Conservation (phyloP, 495 filamentous ascomycete species). For the Lasiosphaeria ovina region DNA sequence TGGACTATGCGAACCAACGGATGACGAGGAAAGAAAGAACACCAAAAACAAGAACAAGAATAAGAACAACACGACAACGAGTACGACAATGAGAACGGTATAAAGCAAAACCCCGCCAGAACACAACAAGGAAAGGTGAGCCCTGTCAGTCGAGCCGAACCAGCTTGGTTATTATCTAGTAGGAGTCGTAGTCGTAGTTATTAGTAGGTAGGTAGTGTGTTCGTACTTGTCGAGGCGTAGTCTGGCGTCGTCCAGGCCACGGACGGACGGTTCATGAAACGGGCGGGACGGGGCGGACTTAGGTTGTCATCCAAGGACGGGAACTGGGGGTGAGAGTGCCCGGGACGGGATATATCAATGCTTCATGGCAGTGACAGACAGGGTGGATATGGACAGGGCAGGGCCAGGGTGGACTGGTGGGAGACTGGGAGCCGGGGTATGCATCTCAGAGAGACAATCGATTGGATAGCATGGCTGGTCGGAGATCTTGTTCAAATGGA, state of each 20-base stretch:
- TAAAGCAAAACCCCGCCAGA: conserved; percentile 17
- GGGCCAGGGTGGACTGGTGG: conserved; percentile 4
- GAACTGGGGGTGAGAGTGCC: conserved; percentile 7
- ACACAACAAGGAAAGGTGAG: conserved; percentile 3
- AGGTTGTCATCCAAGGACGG: conserved; percentile 4
- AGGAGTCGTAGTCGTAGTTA: no score
- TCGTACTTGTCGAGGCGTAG: background rate
- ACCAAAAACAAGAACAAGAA: no score
- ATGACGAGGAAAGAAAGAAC: no score
- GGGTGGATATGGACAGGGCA: no score
- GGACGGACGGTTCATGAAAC: conserved; percentile 6
- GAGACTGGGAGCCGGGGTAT: conserved; percentile 16
- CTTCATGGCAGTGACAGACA: background rate
- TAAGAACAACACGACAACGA: conserved; percentile 1
- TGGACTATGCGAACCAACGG: no score
- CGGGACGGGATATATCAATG: conserved; percentile 32
- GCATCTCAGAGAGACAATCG: conserved; percentile 27
- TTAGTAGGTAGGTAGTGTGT: no score
- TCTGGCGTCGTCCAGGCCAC: conserved; percentile 11
- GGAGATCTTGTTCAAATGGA: conserved; percentile 21
- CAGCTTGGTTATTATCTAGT: conserved; percentile 6
- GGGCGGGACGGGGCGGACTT: conserved; percentile 11
- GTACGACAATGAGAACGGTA: conserved; percentile 4
- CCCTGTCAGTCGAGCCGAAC: background rate
- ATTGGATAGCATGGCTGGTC: conserved; percentile 10